These are phyloP conservation scores for Pestalotiopsis sp. DNA, from an alignment of 2,329 filamentous ascomycete genomes.

Conservation along the genomic window DNA sequence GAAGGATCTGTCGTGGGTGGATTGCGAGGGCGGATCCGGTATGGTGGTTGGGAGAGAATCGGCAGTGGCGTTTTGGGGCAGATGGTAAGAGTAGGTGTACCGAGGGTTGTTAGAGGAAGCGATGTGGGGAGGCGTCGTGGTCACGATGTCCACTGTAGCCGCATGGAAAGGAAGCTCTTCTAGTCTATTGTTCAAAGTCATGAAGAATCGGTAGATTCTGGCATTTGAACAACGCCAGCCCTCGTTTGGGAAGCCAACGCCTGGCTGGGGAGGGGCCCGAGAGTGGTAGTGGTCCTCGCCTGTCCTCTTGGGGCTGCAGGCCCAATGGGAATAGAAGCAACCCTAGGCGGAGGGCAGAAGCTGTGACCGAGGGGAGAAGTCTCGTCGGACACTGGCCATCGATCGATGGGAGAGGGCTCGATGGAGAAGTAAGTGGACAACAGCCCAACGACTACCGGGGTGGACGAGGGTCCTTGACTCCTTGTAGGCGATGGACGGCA, in stretches of 20 bases:
- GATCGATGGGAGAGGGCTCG: not conserved
- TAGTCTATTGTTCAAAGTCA: constrained; percentile 31
- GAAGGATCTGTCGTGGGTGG: constrained; percentile 18
- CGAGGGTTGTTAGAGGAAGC: constrained; percentile 21
- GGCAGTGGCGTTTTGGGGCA: constrained; percentile 12
- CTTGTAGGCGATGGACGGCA: not conserved
- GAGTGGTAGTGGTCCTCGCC: not conserved
- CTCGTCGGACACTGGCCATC: constrained; percentile 7
- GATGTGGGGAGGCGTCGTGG: constrained; percentile 6
- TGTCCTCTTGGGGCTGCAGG: not conserved
- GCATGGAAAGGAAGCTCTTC: constrained; percentile 26
- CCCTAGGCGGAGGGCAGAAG: not conserved
- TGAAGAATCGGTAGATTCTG: constrained; percentile 25
- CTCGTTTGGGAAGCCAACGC: constrained; percentile 1
- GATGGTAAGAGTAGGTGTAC: constrained; percentile 5
- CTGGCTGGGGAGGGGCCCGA: not conserved
- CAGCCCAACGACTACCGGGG: not conserved
- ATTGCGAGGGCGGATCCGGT: constrained; percentile 14
- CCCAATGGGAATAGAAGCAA: not conserved
- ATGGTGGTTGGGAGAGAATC: constrained; percentile 18
- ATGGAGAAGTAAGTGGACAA: not conserved
- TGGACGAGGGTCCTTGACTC: not conserved
- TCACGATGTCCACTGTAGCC: constrained; percentile 23
- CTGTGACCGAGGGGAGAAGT: not conserved
- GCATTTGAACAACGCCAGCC: constrained; percentile 10